Base-by-base conservation (phyloP, 2,329 filamentous ascomycete species). In the Elsinoe fawcettii region DNA sequence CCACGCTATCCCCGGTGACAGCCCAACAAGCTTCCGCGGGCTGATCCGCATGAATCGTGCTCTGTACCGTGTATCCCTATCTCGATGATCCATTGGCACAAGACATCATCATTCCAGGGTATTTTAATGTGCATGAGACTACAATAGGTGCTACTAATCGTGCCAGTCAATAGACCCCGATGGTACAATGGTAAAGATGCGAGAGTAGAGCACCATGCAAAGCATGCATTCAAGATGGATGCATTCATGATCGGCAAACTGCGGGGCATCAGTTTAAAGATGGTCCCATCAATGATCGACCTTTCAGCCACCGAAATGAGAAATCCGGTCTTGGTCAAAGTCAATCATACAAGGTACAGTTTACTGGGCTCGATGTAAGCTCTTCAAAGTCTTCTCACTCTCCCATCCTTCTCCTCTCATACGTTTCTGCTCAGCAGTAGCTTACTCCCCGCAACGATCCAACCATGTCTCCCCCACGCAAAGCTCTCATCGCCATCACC, bases 401-500 rank as follows among this genome's bases (percentile, higher is more conserved):
- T n/a, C n/a, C n/a, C n/a, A n/a, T n/a, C n/a, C n/a, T n/a, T n/a
- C n/a, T n/a, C n/a, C n/a, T n/a, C n/a, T n/a, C n/a, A n/a, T n/a
- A n/a, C n/a, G n/a, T n/a, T n/a, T n/a, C n/a, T n/a, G n/a, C n/a
- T n/a, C n/a, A n/a, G n/a, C n/a, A n/a, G n/a, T n/a, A n/a, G n/a
- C n/a, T n/a, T n/a, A n/a, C n/a, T n/a, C n/a, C n/a, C n/a, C n/a
- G n/a, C n/a, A n/a, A n/a, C n/a, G n/a, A n/a, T 16, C n/a, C 44
- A 9, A 60, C 25, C 55, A 63, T 63, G 61, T n/a, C 64, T 22
- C 71, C 69, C 41, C 65, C 73, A 32, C 72, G 69, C 51, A 67
- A 67, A 57, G 75, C 74, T 46, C 63, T 77, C 53, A 75, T 77
- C 53, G 66, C 68, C 54, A 64, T 75, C 43, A 75, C 75, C 22